Base-by-base conservation (phyloP, 139 green algal species). In the Coelastrella sp. region DNA sequence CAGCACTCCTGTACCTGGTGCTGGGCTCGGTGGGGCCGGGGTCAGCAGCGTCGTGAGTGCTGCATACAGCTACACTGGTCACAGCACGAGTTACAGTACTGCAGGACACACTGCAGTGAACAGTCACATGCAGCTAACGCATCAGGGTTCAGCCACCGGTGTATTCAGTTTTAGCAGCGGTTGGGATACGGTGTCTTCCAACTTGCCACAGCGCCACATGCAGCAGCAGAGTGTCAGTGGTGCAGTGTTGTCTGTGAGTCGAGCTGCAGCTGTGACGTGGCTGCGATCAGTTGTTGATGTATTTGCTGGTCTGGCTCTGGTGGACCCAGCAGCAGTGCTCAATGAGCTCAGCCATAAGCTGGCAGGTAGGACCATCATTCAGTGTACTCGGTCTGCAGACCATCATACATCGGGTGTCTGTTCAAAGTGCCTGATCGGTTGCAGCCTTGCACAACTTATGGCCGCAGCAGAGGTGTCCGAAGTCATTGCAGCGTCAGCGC, bases 301-400 rank as follows among this genome's bases (percentile, higher is more conserved):
- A 32, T 68, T 91, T 80, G 78, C 79, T 19, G 87, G 20, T 2
- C 64, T 91, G 61, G 71, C 78, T 0, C 78, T 80, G 65, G 87
- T 73, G 65, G 87, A 91, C 17, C 47, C 79, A 7, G 65, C 19
- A 20, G 87, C 87, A 23, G 19, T 87, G n/a, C 77, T 91, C 5
- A 80, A 87, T 23, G 78, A 91, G 54, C 78, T 91, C 87, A 87
- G 56, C 64, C 64, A 60, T 10, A 78, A 71, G 54, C 78, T 91
- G 65, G 87, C 77, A 81, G 78, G 87, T 91, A 65, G 23, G 79
- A 57, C 0, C 32, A 47, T 47, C 32, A 47, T 0, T 1, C 0
- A 47, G 32, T 47, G 59, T 60, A n/a, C n/a, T n/a, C n/a, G n/a
- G n/a, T n/a, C n/a, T n/a, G 1, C 32, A 47, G 32, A 47, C 32